These are phyloP conservation scores for Pisolithus tinctorius DNA, from an alignment of 768 basidiomycete genomes.

Conservation along the genomic window DNA sequence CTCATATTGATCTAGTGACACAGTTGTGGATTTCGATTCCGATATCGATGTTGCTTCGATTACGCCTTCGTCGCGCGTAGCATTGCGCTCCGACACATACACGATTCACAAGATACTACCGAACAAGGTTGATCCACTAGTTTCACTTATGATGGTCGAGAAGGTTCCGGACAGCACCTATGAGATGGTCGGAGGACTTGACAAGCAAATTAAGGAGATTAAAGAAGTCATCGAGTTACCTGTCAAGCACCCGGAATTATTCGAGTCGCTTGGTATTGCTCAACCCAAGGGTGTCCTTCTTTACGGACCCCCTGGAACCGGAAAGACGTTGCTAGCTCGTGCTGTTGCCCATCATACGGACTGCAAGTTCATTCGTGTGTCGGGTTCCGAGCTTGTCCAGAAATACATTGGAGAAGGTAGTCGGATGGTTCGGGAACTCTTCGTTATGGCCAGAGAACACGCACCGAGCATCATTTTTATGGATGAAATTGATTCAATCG, in stretches of 20 bases:
- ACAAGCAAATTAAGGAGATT: conserved; percentile 98
- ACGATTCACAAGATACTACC: conserved; percentile 95
- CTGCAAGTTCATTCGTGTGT: conserved; percentile 95
- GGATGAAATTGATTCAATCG: conserved; percentile 99
- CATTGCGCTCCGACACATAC: conserved; percentile 93
- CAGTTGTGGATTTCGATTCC: conserved; percentile 90
- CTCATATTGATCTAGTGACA: neutral
- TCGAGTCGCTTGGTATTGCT: conserved; percentile 93
- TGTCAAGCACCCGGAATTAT: conserved; percentile 95
- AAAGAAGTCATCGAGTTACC: conserved; percentile 98
- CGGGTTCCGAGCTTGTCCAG: conserved; percentile 90
- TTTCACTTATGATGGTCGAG: conserved; percentile 99
- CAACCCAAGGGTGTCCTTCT: conserved; percentile 95
- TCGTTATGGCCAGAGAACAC: conserved; percentile 97
- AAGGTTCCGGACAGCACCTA: conserved; percentile 99
- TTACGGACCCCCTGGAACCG: conserved; percentile 94
- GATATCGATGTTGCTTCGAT: conserved; percentile 78
- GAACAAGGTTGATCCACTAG: conserved; percentile 96
- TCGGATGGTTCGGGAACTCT: conserved; percentile 94
- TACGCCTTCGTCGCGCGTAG: conserved; percentile 84
- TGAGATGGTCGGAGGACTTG: conserved; percentile 98
- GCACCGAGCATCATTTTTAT: conserved; percentile 99
- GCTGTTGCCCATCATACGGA: conserved; percentile 98
- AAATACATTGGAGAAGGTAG: conserved; percentile 98
- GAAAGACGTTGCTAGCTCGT: conserved; percentile 91